Base-by-base conservation (phyloP, 2,329 filamentous ascomycete genomes). In the Apiospora aurea region DNA sequence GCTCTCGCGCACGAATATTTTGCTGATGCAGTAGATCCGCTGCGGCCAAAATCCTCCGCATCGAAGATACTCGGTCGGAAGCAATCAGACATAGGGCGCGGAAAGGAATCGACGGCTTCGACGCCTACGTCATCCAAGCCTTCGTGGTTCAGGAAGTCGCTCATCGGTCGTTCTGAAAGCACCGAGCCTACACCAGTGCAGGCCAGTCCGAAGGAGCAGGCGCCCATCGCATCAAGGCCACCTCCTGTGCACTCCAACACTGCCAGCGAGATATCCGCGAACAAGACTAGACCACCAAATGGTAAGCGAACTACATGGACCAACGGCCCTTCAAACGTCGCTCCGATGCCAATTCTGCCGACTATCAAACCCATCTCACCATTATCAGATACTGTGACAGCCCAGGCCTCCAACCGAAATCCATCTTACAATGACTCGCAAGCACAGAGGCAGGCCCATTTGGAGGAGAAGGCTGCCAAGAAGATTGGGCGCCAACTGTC, bases 1-100 rank as follows among this genome's bases (percentile, higher is more conserved):
- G 96, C 96, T n/a, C 85, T 99, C 75, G 93, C 93, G 51, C 96
- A 99, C 81, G 96, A 98, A 76, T 99, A 97, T 83, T 99, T 99
- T 78, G 83, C 88, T 46, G 96, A 98, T 83, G 96, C 96, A 1
- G 90, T 97, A 69, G 96, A 99, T 81, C 96, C 96, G 18, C 84
- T 98, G 70, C 88, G 95, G 71, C 95, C 96, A n/a, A 97, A 95
- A 85, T 97, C 95, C 1, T 95, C 94, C 0, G 90, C 94, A 0
- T 94, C 95, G 14, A 91, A 92, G 77, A 90, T 97, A 41, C 87
- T 98, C 18, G 94, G 95, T 67, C 92, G 95, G 75, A 98, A 98
- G 84, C 93, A 95, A 75, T 98, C 95, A 0, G 95, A 97, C 75
- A 85, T 97, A 71, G 91, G 89, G 79, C 91, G 92, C 67, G 87